These are phyloP conservation scores for Pseudogymnoascus sp. DNA, from an alignment of 2,329 filamentous ascomycete genomes.

Conservation along the genomic window DNA sequence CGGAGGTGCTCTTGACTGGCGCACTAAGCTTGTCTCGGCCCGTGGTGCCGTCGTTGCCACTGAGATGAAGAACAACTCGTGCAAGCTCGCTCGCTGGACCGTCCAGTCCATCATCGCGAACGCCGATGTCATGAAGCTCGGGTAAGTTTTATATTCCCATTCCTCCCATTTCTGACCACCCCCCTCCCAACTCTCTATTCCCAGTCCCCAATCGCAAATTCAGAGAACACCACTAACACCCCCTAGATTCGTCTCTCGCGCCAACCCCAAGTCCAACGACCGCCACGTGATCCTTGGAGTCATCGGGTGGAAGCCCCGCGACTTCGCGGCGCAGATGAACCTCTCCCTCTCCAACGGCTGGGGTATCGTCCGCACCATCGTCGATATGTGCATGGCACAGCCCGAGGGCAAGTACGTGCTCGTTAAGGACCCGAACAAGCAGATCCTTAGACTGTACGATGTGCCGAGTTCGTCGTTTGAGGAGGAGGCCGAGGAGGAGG, in stretches of 20 bases:
- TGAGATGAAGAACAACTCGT: conserved; percentile 99
- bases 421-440: conserved; percentile 93
- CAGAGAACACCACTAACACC: conserved; percentile 20
- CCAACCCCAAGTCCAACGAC: conserved; percentile 84
- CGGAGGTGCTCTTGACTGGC: conserved; percentile 93
- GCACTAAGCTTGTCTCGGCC: conserved; percentile 86
- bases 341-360: conserved; percentile 93
- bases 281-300: conserved; percentile 94
- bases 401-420: conserved; percentile 75
- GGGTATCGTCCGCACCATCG: conserved; percentile 97
- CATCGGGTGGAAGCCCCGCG: conserved; percentile 93
- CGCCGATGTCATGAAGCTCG: conserved; percentile 98
- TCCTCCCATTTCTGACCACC: neutral
- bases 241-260: conserved; percentile 81
- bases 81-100: conserved; percentile 97
- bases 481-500: conserved; percentile 70
- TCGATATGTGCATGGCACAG: conserved; percentile 80
- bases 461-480: conserved; percentile 84
- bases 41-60: conserved; percentile 95
- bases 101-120: conserved; percentile 93
- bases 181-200: no score
- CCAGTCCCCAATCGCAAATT: neutral
- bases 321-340: conserved; percentile 98
- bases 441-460: conserved; percentile 85
- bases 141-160: conserved; percentile 45